phyloP scores from a whole-genome alignment of 2,329 filamentous ascomycete species.

The Sarocladium strictum region DNA sequence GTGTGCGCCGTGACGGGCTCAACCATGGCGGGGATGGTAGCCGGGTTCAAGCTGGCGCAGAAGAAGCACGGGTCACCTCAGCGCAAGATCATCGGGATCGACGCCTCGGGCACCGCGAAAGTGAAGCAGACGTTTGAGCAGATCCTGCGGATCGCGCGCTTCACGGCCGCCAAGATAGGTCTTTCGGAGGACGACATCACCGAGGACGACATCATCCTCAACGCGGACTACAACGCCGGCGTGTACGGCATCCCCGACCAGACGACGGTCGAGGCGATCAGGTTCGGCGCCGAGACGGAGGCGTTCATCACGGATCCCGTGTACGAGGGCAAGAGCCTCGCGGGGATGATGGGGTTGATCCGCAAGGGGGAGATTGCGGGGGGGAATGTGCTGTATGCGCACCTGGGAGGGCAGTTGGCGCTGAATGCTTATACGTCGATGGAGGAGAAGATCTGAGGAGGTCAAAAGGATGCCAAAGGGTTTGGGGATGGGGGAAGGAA shows the following conservation, averaged over 20 bases:
- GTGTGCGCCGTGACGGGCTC: slow-evolving; percentile 68
- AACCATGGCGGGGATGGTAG: slow-evolving; percentile 66
- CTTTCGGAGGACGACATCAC: slow-evolving; percentile 53
- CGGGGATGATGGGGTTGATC: slow-evolving; percentile 65
- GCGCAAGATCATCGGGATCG: slow-evolving; percentile 59
- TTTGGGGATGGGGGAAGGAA: too few species aligned
- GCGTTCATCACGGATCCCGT: slow-evolving; percentile 71
- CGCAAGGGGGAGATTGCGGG: slow-evolving; percentile 53
- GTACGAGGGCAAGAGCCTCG: slow-evolving; percentile 70
- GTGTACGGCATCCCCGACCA: slow-evolving; percentile 62
- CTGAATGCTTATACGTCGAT: slow-evolving; percentile 56
- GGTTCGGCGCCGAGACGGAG: slow-evolving; percentile 61
- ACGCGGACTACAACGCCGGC: slow-evolving; percentile 58
- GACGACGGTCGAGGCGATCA: slow-evolving; percentile 61
- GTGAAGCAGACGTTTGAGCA: slow-evolving; percentile 54
- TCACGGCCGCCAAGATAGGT: slow-evolving; percentile 58
- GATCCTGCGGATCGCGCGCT: slow-evolving; percentile 59
- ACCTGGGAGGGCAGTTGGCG: slow-evolving; percentile 64
- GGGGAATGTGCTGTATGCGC: slow-evolving; percentile 66
- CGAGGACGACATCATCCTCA: slow-evolving; percentile 55
- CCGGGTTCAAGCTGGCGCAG: slow-evolving; percentile 62
- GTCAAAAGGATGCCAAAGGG: too few species aligned
- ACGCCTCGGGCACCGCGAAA: slow-evolving; percentile 44
- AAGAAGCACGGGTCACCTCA: slow-evolving; percentile 32
- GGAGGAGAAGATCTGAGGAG: slow-evolving; percentile 3